Evolutionary conservation across 2,329 filamentous ascomycete genomes (phyloP).

Genomic region (Penicillium expansum): DNA sequence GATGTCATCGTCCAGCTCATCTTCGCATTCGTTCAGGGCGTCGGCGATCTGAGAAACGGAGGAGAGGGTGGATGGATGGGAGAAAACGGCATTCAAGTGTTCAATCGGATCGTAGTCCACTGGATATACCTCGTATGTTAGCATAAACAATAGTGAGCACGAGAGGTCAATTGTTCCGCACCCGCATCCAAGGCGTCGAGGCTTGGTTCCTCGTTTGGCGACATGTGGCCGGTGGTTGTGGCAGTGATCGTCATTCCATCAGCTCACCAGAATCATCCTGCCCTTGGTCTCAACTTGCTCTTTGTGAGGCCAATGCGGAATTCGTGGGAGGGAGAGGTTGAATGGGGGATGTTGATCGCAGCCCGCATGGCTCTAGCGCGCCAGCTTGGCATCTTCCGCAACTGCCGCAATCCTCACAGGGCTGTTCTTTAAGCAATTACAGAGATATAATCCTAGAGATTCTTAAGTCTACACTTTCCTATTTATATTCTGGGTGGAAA

Average conservation of each 20-base stretch:
- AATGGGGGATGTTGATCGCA: constrained; percentile 10
- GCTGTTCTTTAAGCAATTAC: not conserved
- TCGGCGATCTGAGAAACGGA: constrained; percentile 73
- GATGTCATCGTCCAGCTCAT: constrained; percentile 80
- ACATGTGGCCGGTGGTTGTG: constrained; percentile 37
- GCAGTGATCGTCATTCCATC: constrained; percentile 38
- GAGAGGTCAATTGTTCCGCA: constrained; percentile 24
- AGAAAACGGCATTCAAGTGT: constrained; percentile 91
- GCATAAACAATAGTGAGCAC: constrained; percentile 5
- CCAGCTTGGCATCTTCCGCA: constrained; percentile 20
- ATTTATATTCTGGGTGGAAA: not conserved
- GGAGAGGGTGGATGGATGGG: constrained; percentile 78
- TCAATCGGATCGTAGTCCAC: constrained; percentile 88
- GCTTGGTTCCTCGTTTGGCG: constrained; percentile 36
- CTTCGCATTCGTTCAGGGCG: constrained; percentile 69
- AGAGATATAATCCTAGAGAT: not conserved
- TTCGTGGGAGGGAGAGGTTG: constrained; percentile 11
- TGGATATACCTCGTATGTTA: constrained; percentile 31
- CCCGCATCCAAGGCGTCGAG: constrained; percentile 47
- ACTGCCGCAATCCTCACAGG: constrained; percentile 2
- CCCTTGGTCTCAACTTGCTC: constrained; percentile 14
- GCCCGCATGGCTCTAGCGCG: constrained; percentile 14
- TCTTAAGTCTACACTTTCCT: not conserved
- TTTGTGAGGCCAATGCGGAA: constrained; percentile 15
- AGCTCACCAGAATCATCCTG: constrained; percentile 25